Evolutionary conservation across 192 early-diverging fungal species (phyloP).

Genomic region (Backusella parvicylindrica): DNA sequence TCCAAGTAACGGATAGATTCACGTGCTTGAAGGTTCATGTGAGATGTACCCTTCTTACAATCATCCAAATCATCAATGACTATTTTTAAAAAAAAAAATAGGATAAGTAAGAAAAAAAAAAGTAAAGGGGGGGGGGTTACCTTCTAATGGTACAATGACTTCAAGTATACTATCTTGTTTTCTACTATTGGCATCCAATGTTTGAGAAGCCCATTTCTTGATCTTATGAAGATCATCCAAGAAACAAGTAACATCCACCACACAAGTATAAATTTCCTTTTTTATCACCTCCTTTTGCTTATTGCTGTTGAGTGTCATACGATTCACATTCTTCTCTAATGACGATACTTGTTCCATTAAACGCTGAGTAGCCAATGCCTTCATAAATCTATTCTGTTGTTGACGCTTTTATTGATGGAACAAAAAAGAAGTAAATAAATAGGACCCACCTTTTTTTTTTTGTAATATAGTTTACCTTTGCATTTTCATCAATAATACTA

Average conservation of each 20-base stretch:
- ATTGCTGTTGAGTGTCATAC: conserved; percentile 12
- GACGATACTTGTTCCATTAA: conserved; percentile 39
- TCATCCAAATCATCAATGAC: conserved; percentile 52
- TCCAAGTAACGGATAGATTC: conserved; percentile 57
- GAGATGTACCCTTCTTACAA: conserved; percentile 49
- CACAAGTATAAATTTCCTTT: conserved; percentile 19
- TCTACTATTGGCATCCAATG: conserved; percentile 18
- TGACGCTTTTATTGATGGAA: conserved; percentile 29
- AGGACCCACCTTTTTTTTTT: not conserved
- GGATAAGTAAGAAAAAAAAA: not conserved
- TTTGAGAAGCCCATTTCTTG: conserved; percentile 42
- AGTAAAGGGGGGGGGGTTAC: too few species aligned
- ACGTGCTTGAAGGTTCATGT: conserved; percentile 45
- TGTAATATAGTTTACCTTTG: conserved; percentile 24
- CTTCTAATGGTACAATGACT: conserved; percentile 53
- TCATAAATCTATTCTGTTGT: conserved; percentile 39
- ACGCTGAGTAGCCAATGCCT: conserved; percentile 36
- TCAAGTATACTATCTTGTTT: conserved; percentile 24
- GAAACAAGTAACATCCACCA: conserved; percentile 48
- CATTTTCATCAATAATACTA: conserved; percentile 38
- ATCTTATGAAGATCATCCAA: conserved; percentile 43
- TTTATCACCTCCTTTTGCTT: not conserved
- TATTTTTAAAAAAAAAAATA: not conserved
- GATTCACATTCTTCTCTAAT: conserved; percentile 37
- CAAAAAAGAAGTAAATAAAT: not conserved